A percentile compares a stretch with the other conserved stretches of the same genome.
Evolutionary conservation across 352 stramenopile species (phyloP).

Genomic region (Blastocystis sp.): DNA sequence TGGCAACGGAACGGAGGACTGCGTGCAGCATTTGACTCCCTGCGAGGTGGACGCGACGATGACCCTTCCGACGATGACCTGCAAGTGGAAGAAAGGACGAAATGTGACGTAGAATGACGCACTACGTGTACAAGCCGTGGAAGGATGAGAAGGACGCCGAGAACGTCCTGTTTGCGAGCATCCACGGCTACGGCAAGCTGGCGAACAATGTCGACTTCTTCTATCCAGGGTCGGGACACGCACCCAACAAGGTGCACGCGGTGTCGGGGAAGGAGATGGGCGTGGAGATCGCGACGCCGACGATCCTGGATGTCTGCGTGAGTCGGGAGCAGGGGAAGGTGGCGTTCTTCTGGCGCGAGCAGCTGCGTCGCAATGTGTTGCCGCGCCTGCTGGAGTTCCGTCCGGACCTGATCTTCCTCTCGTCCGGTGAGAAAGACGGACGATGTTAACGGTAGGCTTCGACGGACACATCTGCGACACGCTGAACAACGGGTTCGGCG

Average conservation of each 20-base stretch:
- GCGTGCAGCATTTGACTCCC: slow-evolving; percentile 57
- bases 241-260: neutral
- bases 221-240: slow-evolving; percentile 34
- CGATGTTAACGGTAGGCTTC: slow-evolving; percentile 54
- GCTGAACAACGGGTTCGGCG: slow-evolving; percentile 61
- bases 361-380: slow-evolving; percentile 57
- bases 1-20: slow-evolving; percentile 74
- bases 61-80: neutral
- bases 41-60: neutral
- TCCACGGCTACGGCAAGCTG: slow-evolving; percentile 44
- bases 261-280: neutral
- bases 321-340: neutral
- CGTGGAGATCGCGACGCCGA: neutral
- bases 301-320: slow-evolving; percentile 9
- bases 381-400: slow-evolving; percentile 58
- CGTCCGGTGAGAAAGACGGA: slow-evolving; percentile 24
- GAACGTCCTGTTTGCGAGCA: slow-evolving; percentile 53
- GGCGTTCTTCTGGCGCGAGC: slow-evolving; percentile 53
- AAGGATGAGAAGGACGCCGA: slow-evolving; percentile 25
- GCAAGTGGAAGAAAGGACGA: neutral
- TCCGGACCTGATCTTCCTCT: slow-evolving; percentile 62
- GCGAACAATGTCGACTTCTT: slow-evolving; percentile 30
- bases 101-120: neutral
- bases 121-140: slow-evolving; percentile 43
- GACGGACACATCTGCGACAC: slow-evolving; percentile 60